Percentiles rank a stretch among this genome's conserved stretches.
phyloP scores from a whole-genome alignment of 139 green algal species.

The Chlorella vulgaris region DNA sequence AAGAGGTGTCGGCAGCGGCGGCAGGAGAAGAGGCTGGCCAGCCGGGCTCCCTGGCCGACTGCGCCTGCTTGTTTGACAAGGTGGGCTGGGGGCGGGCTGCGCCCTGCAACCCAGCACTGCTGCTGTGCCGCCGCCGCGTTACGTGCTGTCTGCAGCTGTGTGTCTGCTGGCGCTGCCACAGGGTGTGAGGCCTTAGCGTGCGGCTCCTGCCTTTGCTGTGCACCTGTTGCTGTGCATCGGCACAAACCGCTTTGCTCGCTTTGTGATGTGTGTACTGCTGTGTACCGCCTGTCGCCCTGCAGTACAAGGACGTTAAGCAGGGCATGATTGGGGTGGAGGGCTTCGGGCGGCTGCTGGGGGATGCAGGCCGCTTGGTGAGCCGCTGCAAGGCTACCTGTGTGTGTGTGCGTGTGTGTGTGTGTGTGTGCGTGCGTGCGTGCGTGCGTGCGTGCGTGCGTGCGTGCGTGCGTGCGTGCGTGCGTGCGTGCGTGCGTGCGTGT shows the following conservation, averaged over 20 bases:
- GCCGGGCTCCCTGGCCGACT: conserved; percentile 22
- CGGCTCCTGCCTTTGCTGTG: background rate
- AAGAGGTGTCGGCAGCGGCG: conserved; percentile 5
- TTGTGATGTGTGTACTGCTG: background rate
- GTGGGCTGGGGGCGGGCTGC: background rate
- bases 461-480: too few species aligned
- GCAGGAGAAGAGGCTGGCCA: background rate
- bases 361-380: conserved; percentile 20
- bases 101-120: background rate
- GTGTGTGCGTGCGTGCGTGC: too few species aligned
- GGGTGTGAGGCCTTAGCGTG: too few species aligned
- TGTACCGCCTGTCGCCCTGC: background rate
- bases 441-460: too few species aligned
- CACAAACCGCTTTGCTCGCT: too few species aligned
- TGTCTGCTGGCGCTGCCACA: too few species aligned
- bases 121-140: too few species aligned
- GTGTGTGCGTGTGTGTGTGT: too few species aligned
- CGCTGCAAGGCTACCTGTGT: too few species aligned
- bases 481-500: too few species aligned
- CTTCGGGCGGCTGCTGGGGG: conserved; percentile 16
- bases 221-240: background rate
- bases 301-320: conserved; percentile 17
- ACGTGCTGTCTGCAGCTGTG: background rate
- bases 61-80: conserved; percentile 23
- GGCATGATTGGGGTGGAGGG: conserved; percentile 21